Evolutionary conservation across 257 asterid genomes (phyloP), one percentile per base, ranked within the genome.

Genomic region (Salvia miltiorrhiza): DNA sequence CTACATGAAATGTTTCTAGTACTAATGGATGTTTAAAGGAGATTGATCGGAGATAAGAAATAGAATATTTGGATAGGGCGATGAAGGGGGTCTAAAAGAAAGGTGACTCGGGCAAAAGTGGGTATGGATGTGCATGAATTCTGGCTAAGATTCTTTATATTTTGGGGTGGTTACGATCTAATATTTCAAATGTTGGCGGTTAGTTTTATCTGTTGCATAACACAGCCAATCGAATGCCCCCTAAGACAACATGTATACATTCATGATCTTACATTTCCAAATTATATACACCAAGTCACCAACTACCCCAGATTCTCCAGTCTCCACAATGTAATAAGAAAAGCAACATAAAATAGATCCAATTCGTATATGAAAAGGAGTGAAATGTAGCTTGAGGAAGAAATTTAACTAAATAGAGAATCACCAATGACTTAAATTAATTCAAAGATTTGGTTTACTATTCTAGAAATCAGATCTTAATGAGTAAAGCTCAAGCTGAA

Each of bases 291-390:
- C 55, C 24, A 63, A 58, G 23, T 12, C 21, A 14, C 64, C 35
- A 67, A 63, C 59, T 9, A 82, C 80, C 70, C 64, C 79, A 50
- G 60, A 79, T 75, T 81, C 85, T 50, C 82, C 82, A 70, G 63
- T 81, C 85, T 50, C 82, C 82, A 73, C 66, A 80, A 67, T 69
- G n/a, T 70, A 45, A 58, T 13, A 7, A 20, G 30, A 9, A 11
- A 9, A 20, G 26, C 41, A 2, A 20, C 33, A 30, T 30, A 45
- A 19, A 21, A 45, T 50, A 7, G 37, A 32, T 30, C 16, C 26
- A 28, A 19, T 53, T 40, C 14, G 19, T 4, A 64, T 41, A 44
- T 19, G 7, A 6, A 8, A 28, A 47, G 60, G 53, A 49, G 33
- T 26, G 8, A 66, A 57, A 9, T 43, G 20, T 44, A 28, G 14